Evolutionary conservation across 768 basidiomycete genomes (phyloP), one percentile per base, ranked within the genome.

Genomic region (Lactarius tabidus): DNA sequence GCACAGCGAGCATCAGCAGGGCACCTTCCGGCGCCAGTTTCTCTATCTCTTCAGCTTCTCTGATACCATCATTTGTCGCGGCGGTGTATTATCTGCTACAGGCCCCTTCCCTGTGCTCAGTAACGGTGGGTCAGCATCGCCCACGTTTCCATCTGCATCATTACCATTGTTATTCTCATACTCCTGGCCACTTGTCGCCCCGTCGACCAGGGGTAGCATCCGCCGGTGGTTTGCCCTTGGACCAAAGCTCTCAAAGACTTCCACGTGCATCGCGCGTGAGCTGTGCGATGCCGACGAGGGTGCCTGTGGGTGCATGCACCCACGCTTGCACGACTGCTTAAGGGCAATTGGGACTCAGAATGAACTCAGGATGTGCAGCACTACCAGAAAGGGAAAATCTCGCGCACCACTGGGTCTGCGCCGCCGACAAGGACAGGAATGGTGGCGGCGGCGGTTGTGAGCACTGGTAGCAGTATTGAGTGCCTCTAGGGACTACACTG

Each of bases 321-420:
- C 84, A 75, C 68, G 80, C 79, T 71, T 84, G 81, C 52, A 89
- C 77, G 66, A 91, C 89, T 90, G 73, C 73, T 79, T 28, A 23
- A 64, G 62, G 57, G 64, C 15, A n/a, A 60, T 60, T 28, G 29
- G 53, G 29, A 20, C 53, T 29, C 29, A 54, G 31, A 29, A 60
- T 39, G 31, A 29, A 60, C 53, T 55, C 53, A 60, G 59, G 58
- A 38, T 6, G 12, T 45, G 58, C 18, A 23, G 20, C 6, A 18
- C 12, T 2, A 38, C n/a, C 18, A 29, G 55, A 1, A 18, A 38
- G 28, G 51, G 53, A 31, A 9, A 33, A 3, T n/a, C 52, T 41
- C 33, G 78, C 86, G 72, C 72, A 89, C 90, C 89, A 75, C 91
- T 91, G 4, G 92, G 77, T 95, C 91, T 0, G 92, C 90, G n/a